Conservation (phyloP, 805 yeast genomes). For the Komagataella populi region DNA sequence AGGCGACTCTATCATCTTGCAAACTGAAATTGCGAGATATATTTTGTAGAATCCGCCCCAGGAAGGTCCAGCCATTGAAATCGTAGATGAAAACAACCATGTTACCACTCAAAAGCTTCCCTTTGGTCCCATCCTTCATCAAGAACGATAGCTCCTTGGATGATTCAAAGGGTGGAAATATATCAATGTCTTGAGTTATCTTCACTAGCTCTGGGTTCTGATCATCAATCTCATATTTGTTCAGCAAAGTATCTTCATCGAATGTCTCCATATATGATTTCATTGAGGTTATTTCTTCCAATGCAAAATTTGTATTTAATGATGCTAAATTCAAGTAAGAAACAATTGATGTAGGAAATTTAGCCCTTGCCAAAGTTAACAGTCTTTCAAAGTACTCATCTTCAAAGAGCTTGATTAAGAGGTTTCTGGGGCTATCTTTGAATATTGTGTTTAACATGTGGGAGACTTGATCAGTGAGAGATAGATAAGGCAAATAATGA, state of each 20-base stretch:
- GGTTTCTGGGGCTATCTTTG: slow-evolving; percentile 27
- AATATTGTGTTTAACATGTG: slow-evolving; percentile 27
- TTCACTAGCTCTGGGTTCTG: slow-evolving; percentile 35
- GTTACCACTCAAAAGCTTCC: slow-evolving; percentile 35
- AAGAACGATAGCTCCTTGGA: slow-evolving; percentile 29
- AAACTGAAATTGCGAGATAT: slow-evolving; percentile 27
- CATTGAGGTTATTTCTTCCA: slow-evolving; percentile 43
- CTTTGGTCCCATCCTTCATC: slow-evolving; percentile 45
- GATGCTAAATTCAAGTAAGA: slow-evolving; percentile 50
- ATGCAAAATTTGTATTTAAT: slow-evolving; percentile 55
- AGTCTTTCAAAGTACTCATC: slow-evolving; percentile 28
- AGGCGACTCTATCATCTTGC: slow-evolving; percentile 6
- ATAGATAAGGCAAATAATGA: slow-evolving; percentile 33
- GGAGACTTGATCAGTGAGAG: slow-evolving; percentile 30
- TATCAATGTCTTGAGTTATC: slow-evolving; percentile 24
- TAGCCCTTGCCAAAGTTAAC: slow-evolving; percentile 47
- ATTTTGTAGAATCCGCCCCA: slow-evolving; percentile 70
- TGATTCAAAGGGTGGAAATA: slow-evolving; percentile 37
- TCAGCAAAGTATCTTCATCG: slow-evolving; percentile 22
- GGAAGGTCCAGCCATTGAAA: slow-evolving; percentile 77
- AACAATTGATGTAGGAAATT: slow-evolving; percentile 52
- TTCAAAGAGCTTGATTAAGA: slow-evolving; percentile 30
- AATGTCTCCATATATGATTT: slow-evolving; percentile 46
- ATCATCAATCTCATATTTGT: slow-evolving; percentile 33
- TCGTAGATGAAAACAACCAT: slow-evolving; percentile 55